A percentile compares a stretch with the other conserved stretches of the same genome.
Evolutionary conservation across 257 asterid species (phyloP).

Genomic region (Solanum etuberosum): DNA sequence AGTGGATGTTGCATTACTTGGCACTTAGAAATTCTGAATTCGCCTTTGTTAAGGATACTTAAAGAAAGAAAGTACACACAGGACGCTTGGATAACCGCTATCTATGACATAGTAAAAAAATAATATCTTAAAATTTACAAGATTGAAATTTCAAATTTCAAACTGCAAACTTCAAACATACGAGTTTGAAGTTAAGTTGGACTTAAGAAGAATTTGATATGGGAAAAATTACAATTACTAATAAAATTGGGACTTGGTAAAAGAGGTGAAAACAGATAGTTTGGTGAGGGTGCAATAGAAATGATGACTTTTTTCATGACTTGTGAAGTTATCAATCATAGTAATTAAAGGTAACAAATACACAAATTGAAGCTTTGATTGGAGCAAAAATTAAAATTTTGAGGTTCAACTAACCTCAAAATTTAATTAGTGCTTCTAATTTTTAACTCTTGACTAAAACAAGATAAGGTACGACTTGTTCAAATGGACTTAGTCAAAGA

Average conservation of each 20-base stretch:
- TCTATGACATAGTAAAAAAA: neutral
- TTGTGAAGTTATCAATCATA: neutral
- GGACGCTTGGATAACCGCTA: neutral
- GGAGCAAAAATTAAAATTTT: neutral
- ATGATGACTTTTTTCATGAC: neutral
- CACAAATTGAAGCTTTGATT: neutral
- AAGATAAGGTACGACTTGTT: neutral
- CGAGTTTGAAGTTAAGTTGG: neutral
- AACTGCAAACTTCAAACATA: too few species aligned
- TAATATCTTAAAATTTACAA: neutral
- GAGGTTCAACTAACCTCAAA: neutral
- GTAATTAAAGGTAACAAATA: neutral
- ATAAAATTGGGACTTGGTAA: neutral
- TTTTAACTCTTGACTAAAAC: neutral
- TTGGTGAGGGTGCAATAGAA: neutral
- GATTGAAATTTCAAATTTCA: neutral
- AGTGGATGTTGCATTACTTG: neutral
- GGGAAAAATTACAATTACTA: neutral
- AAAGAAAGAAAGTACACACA: neutral
- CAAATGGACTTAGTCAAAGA: neutral
- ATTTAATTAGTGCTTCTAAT: neutral
- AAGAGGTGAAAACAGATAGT: neutral
- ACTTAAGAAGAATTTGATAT: neutral
- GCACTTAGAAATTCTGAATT: neutral
- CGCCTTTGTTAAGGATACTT: neutral